Percentiles rank a stretch among this genome's conserved stretches.
Evolutionary conservation across 495 filamentous ascomycete genomes (phyloP).

Genomic region (Penicillium roqueforti): DNA sequence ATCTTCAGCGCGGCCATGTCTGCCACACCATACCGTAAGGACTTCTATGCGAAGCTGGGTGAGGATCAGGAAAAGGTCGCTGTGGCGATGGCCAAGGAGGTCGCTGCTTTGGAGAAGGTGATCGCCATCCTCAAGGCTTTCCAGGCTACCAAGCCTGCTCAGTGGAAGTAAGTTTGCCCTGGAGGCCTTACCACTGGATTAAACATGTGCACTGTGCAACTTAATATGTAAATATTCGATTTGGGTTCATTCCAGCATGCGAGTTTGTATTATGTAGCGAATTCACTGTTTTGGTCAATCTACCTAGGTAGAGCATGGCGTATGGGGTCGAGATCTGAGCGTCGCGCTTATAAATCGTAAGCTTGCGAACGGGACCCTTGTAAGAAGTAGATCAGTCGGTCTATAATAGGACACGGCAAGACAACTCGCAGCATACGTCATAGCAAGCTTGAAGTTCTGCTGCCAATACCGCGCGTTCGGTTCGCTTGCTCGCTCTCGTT

Average conservation of each 20-base stretch:
- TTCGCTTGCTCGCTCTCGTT: no score
- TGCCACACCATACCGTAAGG: conserved; percentile 84
- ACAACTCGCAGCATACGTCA: no score
- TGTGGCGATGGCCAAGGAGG: conserved; percentile 60
- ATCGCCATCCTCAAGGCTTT: conserved; percentile 72
- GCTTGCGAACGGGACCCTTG: not conserved
- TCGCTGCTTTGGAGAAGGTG: conserved; percentile 69
- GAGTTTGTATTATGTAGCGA: conserved; percentile 16
- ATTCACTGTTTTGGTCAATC: conserved; percentile 5
- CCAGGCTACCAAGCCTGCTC: conserved; percentile 61
- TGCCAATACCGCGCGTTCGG: no score
- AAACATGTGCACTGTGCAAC: conserved; percentile 10
- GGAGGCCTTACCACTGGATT: conserved; percentile 6
- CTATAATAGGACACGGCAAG: not conserved
- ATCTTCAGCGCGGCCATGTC: conserved; percentile 89
- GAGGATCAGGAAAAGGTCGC: conserved; percentile 54
- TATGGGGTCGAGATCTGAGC: not conserved
- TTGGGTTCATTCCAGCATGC: conserved; percentile 17
- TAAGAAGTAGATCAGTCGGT: not conserved
- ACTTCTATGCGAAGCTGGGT: conserved; percentile 86
- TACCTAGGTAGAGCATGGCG: not conserved
- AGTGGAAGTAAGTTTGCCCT: conserved; percentile 51
- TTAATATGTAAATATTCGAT: conserved; percentile 34
- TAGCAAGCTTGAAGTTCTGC: no score
- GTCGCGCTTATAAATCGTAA: no score